These are phyloP conservation scores for Liriodendron chinense DNA, from an alignment of 164 flowering plant species.

Conservation along the genomic window DNA sequence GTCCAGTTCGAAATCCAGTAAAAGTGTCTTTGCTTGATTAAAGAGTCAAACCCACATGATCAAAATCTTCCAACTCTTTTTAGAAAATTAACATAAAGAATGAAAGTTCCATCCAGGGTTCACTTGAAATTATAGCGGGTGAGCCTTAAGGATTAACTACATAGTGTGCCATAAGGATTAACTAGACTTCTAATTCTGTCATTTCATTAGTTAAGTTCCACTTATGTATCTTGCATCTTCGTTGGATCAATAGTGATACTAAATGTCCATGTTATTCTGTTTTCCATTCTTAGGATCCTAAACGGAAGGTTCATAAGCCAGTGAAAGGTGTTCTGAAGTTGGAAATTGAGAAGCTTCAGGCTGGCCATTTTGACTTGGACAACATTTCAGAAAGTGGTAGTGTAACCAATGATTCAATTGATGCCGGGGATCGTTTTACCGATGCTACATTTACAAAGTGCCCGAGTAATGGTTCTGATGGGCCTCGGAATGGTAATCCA, in stretches of 20 bases:
- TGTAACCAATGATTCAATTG: constrained; percentile 57
- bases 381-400: constrained; percentile 74
- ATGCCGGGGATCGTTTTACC: constrained; percentile 42
- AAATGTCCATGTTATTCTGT: not conserved
- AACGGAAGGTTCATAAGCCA: constrained; percentile 93
- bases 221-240: constrained; percentile 4
- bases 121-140: too few species aligned
- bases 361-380: constrained; percentile 48
- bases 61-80: too few species aligned
- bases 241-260: not conserved
- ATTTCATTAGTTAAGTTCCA: not conserved
- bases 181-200: not conserved
- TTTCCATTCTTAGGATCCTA: constrained; percentile 70
- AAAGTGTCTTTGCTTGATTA: too few species aligned
- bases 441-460: constrained; percentile 48
- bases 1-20: too few species aligned
- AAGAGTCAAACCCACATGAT: too few species aligned
- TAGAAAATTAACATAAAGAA: too few species aligned
- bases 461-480: constrained; percentile 58
- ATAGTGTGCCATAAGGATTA: not conserved
- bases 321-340: constrained; percentile 79
- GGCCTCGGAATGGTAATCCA: constrained; percentile 40
- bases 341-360: constrained; percentile 83
- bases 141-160: too few species aligned
- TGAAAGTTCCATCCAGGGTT: too few species aligned